These are phyloP conservation scores for Dendryphion nanum DNA, from an alignment of 2,329 filamentous ascomycete genomes.

Conservation along the genomic window DNA sequence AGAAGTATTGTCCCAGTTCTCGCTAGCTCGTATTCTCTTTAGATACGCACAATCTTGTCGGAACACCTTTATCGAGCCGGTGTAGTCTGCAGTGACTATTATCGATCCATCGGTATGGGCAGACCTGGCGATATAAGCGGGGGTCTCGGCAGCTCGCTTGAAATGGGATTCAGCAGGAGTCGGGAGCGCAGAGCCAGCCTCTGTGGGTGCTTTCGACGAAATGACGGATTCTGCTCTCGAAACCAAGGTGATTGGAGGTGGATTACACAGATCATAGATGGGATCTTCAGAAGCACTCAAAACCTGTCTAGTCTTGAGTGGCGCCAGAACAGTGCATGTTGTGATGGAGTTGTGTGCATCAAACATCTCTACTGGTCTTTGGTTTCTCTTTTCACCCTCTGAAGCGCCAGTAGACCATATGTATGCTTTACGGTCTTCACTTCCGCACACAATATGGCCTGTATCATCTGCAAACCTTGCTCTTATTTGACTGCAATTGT, in stretches of 20 bases:
- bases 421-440: slow-evolving; percentile 85
- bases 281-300: slow-evolving; percentile 83
- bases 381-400: slow-evolving; percentile 71
- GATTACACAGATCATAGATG: slow-evolving; percentile 95
- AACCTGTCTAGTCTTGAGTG: slow-evolving; percentile 71
- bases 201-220: slow-evolving; percentile 50
- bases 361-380: slow-evolving; percentile 82
- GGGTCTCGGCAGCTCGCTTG: slow-evolving; percentile 60
- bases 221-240: slow-evolving; percentile 65
- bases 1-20: slow-evolving; percentile 75
- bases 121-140: slow-evolving; percentile 73
- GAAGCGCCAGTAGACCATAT: slow-evolving; percentile 72
- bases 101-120: slow-evolving; percentile 82
- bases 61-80: slow-evolving; percentile 89
- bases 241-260: slow-evolving; percentile 80
- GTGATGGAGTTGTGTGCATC: slow-evolving; percentile 88
- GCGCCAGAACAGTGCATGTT: slow-evolving; percentile 84
- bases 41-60: slow-evolving; percentile 86
- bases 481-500: slow-evolving; percentile 84
- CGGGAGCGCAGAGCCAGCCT: slow-evolving; percentile 36
- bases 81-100: slow-evolving; percentile 85
- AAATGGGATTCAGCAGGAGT: slow-evolving; percentile 33
- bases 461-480: slow-evolving; percentile 87
- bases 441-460: slow-evolving; percentile 84
- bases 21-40: slow-evolving; percentile 63